Evolutionary conservation across 768 basidiomycete genomes (phyloP).

Genomic region (Trametes cubensis): DNA sequence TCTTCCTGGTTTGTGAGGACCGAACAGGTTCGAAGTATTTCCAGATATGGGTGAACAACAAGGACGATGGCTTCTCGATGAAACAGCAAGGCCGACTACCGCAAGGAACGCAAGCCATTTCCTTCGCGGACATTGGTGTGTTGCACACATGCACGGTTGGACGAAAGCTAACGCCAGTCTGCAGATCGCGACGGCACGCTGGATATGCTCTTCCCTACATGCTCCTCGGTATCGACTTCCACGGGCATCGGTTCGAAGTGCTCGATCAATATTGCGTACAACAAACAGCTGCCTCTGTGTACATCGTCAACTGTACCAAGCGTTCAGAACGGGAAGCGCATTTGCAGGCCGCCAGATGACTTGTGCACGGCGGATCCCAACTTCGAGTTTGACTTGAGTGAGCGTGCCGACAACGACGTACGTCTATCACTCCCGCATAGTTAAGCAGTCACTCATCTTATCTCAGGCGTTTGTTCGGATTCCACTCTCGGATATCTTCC

Average conservation of each 20-base stretch:
- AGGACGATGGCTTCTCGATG: slow-evolving; percentile 71
- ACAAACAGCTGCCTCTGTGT: slow-evolving; percentile 87
- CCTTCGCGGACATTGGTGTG: slow-evolving; percentile 89
- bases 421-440: slow-evolving; percentile 25
- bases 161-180: neutral
- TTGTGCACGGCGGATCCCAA: slow-evolving; percentile 80
- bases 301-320: slow-evolving; percentile 53
- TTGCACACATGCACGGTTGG: too few relatives aligned
- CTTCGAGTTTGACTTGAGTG: slow-evolving; percentile 74
- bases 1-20: slow-evolving; percentile 87
- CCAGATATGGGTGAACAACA: slow-evolving; percentile 93
- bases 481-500: slow-evolving; percentile 63
- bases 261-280: slow-evolving; percentile 89
- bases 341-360: slow-evolving; percentile 77
- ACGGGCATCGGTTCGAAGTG: slow-evolving; percentile 79
- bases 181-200: slow-evolving; percentile 94
- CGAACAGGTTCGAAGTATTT: slow-evolving; percentile 58
- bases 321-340: slow-evolving; percentile 50
- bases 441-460: neutral
- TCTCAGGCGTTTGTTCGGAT: slow-evolving; percentile 68
- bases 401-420: slow-evolving; percentile 54
- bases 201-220: slow-evolving; percentile 91
- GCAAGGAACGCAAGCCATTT: slow-evolving; percentile 71
- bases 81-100: slow-evolving; percentile 73
- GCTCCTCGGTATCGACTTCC: slow-evolving; percentile 63